Conservation (phyloP, 2,329 filamentous ascomycete species). For the Zymoseptoria ardabiliae region DNA sequence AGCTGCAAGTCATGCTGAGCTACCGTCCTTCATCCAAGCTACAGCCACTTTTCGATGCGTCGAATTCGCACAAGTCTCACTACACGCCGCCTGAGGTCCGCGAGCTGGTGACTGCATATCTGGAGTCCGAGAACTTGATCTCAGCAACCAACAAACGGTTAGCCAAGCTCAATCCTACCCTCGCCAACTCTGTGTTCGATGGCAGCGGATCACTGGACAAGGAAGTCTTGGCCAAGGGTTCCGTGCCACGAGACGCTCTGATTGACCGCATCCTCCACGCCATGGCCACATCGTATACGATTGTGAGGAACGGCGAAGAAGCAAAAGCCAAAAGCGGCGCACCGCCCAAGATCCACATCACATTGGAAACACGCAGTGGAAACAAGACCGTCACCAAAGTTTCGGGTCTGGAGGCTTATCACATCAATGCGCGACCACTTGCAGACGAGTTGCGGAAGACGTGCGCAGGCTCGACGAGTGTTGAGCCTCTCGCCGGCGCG, state of each 20-base stretch:
- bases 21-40: conserved; percentile 53
- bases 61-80: conserved; percentile 39
- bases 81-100: conserved; percentile 56
- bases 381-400: conserved; percentile 60
- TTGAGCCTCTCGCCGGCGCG: conserved; percentile 53
- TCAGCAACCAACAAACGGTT: conserved; percentile 54
- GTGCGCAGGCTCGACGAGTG: conserved; percentile 61
- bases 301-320: conserved; percentile 44
- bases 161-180: conserved; percentile 54
- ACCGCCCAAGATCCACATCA: conserved; percentile 53
- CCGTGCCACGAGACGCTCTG: conserved; percentile 53
- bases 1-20: conserved; percentile 45
- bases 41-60: conserved; percentile 46
- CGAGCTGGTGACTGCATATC: conserved; percentile 49
- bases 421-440: conserved; percentile 51
- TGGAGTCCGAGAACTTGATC: conserved; percentile 51
- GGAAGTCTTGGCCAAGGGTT: conserved; percentile 50
- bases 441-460: conserved; percentile 61
- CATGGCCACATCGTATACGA: conserved; percentile 50
- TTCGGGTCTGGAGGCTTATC: conserved; percentile 54
- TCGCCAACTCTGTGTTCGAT: conserved; percentile 55
- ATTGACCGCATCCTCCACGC: conserved; percentile 52
- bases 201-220: conserved; percentile 47
- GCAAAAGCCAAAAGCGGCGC: conserved; percentile 54
- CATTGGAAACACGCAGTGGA: conserved; percentile 56